Base-by-base conservation (phyloP, 768 basidiomycete species). In the Rhodotorula diobovata region DNA sequence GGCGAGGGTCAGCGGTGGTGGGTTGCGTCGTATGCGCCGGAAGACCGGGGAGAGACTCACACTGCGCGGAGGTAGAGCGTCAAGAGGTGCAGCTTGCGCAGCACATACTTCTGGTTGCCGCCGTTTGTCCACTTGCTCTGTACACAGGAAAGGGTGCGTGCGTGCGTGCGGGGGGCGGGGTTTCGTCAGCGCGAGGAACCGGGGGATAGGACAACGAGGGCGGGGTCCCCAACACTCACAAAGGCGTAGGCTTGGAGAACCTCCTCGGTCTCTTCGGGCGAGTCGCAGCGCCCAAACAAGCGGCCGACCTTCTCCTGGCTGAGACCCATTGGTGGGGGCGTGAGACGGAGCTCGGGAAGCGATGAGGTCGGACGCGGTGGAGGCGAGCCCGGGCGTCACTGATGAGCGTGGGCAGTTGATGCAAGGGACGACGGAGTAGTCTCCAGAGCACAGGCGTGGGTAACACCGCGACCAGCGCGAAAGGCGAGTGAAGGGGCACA, bases 101-200 rank as follows among this genome's bases (percentile, higher is more conserved):
- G 53, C 15, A 71, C 70, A 12, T 63, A 61, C 15, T 50, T 39
- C 56, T 67, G 66, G n/a, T 60, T 66, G 28, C 70, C 66, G 12
- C 66, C 66, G 43, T 58, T 63, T 34, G 50, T 43, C 70, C 70
- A 71, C 50, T 71, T 71, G n/a, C 28, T 35, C 70, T 71, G n/a
- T n/a, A n/a, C n/a, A n/a, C n/a, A n/a, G n/a, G n/a, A n/a, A n/a
- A n/a, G n/a, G n/a, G n/a, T n/a, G n/a, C n/a, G n/a, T n/a, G n/a
- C n/a, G n/a, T n/a, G 56, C 39, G 45, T 0, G 4, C 4, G 48
- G 23, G 20, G 20, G 11, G 25, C 46, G 3, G 41, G 23, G n/a
- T n/a, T 28, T n/a, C 50, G 30, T 45, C 21, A 39, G 20, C 30
- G 11, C 28, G 14, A 4, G 46, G 46, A 23, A 30, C 35, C 55